phyloP scores from a whole-genome alignment of 2,329 filamentous ascomycete genomes.

The Zasmidium angulare region DNA sequence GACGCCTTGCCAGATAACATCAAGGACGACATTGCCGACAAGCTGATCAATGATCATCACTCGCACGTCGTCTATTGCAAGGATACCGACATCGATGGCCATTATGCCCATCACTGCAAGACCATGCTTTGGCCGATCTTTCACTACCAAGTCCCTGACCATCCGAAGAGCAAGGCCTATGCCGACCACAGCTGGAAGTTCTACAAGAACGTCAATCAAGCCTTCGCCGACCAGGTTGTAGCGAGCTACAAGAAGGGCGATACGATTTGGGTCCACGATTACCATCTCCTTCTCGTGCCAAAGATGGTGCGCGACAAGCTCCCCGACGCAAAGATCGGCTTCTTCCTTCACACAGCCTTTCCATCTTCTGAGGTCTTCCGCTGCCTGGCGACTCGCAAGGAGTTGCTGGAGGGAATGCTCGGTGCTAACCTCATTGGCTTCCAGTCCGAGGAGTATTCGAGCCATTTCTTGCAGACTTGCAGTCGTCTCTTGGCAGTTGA shows the following conservation, averaged over 20 bases:
- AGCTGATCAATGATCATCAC: constrained; percentile 71
- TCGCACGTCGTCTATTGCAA: constrained; percentile 81
- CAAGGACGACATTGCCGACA: constrained; percentile 80
- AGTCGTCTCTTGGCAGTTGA: constrained; percentile 88
- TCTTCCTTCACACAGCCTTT: constrained; percentile 94
- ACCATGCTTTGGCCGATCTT: constrained; percentile 97
- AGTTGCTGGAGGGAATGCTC: constrained; percentile 87
- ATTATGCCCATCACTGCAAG: constrained; percentile 96
- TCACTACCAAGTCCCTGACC: constrained; percentile 96
- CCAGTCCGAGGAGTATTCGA: constrained; percentile 88
- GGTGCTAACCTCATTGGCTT: constrained; percentile 92
- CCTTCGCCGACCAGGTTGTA: constrained; percentile 86
- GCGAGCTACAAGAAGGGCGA: constrained; percentile 93
- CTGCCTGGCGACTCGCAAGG: constrained; percentile 80
- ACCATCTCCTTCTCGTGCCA: constrained; percentile 86
- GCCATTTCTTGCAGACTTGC: constrained; percentile 94
- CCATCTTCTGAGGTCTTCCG: constrained; percentile 95
- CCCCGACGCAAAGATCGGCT: constrained; percentile 91
- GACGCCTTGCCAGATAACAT: constrained; percentile 76
- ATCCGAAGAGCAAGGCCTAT: constrained; percentile 97
- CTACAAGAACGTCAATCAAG: constrained; percentile 89
- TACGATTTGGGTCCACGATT: constrained; percentile 93
- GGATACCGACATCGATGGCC: constrained; percentile 90
- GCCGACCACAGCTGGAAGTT: constrained; percentile 85
- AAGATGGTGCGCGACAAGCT: constrained; percentile 85